Evolutionary conservation across 306 rosid species (phyloP).

Genomic region (Quercus mongolica): DNA sequence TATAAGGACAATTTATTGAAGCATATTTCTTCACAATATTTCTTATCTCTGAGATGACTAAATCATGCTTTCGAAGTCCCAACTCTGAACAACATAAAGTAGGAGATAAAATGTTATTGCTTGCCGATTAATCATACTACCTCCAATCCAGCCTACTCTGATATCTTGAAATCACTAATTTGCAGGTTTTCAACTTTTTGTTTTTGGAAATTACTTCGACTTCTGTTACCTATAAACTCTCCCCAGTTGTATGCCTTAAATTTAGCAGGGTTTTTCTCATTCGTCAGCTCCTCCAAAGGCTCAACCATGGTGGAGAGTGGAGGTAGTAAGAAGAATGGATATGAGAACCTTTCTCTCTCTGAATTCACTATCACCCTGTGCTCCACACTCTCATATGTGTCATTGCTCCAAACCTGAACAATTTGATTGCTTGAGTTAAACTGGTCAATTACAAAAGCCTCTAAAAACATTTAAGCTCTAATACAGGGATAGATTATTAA

Average conservation of each 20-base stretch:
- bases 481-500: too few relatives aligned
- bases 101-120: not conserved
- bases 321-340: not conserved
- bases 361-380: constrained; percentile 27
- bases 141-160: not conserved
- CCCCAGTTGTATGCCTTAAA: too few relatives aligned
- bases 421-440: not conserved
- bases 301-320: constrained; percentile 7
- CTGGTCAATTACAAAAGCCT: not conserved
- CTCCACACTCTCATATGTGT: constrained; percentile 15
- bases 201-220: too few relatives aligned
- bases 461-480: not conserved
- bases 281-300: constrained; percentile 1
- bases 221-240: too few relatives aligned
- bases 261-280: not conserved
- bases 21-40: not conserved
- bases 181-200: too few relatives aligned
- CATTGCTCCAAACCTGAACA: constrained; percentile 28
- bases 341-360: not conserved
- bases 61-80: not conserved
- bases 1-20: too few relatives aligned
- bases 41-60: not conserved
- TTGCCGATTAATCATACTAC: not conserved
- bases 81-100: not conserved
- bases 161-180: not conserved